Evolutionary conservation across 352 stramenopile species (phyloP).

Genomic region (Aphanomyces astaci): DNA sequence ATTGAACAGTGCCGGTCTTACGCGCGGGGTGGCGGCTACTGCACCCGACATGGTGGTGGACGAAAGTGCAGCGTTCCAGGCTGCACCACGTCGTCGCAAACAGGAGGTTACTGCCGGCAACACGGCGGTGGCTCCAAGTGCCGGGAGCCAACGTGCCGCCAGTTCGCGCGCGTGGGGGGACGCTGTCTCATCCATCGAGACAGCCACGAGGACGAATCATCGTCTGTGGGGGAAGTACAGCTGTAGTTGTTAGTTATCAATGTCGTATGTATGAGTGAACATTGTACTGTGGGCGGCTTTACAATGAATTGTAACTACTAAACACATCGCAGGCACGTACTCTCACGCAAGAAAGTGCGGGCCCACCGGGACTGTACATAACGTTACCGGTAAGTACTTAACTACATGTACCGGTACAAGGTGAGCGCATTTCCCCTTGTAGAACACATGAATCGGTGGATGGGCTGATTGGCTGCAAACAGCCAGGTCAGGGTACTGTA

Average conservation of each 20-base stretch:
- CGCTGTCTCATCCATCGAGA: background rate
- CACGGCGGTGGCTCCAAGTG: constrained; percentile 49
- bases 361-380: too few relatives aligned
- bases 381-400: too few relatives aligned
- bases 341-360: too few relatives aligned
- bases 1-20: background rate
- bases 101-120: constrained; percentile 44
- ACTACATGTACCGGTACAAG: too few relatives aligned
- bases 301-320: too few relatives aligned
- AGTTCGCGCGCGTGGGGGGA: background rate
- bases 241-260: background rate
- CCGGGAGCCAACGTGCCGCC: background rate
- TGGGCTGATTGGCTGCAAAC: too few relatives aligned
- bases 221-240: background rate
- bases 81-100: constrained; percentile 48
- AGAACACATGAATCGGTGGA: too few relatives aligned
- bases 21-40: background rate
- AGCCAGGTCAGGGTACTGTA: too few relatives aligned
- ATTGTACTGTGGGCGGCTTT: too few relatives aligned
- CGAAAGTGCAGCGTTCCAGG: constrained; percentile 13
- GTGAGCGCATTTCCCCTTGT: too few relatives aligned
- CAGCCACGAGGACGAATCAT: background rate
- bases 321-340: too few relatives aligned
- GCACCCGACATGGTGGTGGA: constrained; percentile 10
- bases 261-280: too few relatives aligned